These are phyloP conservation scores for Chrysoporthe cubensis DNA, from an alignment of 2,329 filamentous ascomycete species.

Conservation along the genomic window DNA sequence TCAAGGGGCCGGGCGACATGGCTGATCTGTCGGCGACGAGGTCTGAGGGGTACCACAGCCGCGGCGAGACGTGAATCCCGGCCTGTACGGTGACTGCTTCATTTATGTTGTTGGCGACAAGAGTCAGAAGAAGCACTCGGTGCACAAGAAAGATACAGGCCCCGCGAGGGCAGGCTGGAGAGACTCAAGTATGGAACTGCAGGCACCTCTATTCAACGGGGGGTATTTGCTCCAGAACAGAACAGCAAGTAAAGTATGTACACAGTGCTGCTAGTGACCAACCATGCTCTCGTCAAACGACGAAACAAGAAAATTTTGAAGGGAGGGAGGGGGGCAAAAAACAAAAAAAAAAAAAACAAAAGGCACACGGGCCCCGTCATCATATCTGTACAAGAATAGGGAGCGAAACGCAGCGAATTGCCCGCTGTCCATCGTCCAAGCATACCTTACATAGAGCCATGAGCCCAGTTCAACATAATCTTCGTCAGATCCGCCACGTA, in stretches of 20 bases:
- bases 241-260: neutral
- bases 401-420: neutral
- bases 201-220: conserved; percentile 22
- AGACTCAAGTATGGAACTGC: conserved; percentile 6
- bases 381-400: neutral
- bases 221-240: conserved; percentile 25
- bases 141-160: neutral
- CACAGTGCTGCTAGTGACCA: neutral
- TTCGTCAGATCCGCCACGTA: neutral
- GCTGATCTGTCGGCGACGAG: too few relatives aligned
- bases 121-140: neutral
- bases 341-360: neutral
- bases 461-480: neutral
- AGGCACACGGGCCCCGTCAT: neutral
- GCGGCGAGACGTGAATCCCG: too few relatives aligned
- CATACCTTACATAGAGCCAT: neutral
- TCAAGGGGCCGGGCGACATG: too few relatives aligned
- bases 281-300: neutral
- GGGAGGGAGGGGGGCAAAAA: neutral
- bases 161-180: neutral
- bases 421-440: conserved; percentile 1
- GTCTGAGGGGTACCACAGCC: too few relatives aligned
- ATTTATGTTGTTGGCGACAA: too few relatives aligned
- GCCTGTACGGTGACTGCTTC: too few relatives aligned
- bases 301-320: neutral